Base-by-base conservation (phyloP, 768 basidiomycete species). In the Tricholoma hemisulphureum region DNA sequence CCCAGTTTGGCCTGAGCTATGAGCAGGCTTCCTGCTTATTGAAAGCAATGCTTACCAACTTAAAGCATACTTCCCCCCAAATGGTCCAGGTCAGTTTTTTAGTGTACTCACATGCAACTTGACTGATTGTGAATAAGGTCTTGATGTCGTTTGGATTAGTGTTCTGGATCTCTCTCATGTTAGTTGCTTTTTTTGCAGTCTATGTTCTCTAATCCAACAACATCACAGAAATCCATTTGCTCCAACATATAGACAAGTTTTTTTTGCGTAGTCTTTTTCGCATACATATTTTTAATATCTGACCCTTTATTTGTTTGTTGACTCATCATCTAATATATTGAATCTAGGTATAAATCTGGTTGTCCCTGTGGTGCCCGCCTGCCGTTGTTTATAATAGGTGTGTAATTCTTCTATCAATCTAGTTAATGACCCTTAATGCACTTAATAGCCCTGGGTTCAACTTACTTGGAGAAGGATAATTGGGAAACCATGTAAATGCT, bases 1-100 rank as follows among this genome's bases (percentile, higher is more conserved):
- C 32, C 7, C 32, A 34, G 32, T 34, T 53, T 53, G 53, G 58
- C 23, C 53, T 58, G 7, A 58, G 32, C 35, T 55, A 46, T 43
- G 41, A 58, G 39, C 58, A 58, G 34, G 58, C 53, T 13, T 29
- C 35, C 16, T 49, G 54, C 28, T 50, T 58, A 32, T 54, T 53
- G 49, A 10, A 21, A 16, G 53, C 58, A 13, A 18, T 56, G 31
- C n/a, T 29, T 3, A 8, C 37, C 9, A n/a, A 56, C 34, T 10
- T 56, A 4, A 49, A 49, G 6, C 46, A 26, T 49, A 23, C 10
- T 24, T 26, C 23, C n/a, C 29, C 46, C 46, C 46, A 20, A 49
- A 31, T 24, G 29, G 18, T 39, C 9, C 37, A 39, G 9, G 37
- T 39, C 37, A 39, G 37, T 37, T 39, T 39, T 39, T 39, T 18